Conservation (phyloP, 495 filamentous ascomycete species). For the Hypomontagnella submonticulosa region DNA sequence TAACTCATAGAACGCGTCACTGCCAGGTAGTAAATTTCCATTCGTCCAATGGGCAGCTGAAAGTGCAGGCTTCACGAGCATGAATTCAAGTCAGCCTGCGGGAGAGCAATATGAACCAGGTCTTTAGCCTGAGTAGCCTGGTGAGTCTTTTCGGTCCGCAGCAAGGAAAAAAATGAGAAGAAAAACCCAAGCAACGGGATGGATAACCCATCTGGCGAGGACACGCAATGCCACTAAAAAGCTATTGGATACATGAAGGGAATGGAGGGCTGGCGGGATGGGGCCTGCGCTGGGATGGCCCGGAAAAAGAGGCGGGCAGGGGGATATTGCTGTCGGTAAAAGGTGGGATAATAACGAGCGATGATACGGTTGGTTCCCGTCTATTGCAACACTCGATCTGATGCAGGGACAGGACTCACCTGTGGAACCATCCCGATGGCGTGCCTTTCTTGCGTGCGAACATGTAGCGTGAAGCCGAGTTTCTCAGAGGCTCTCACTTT, state of each 20-base stretch:
- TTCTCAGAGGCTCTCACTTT: constrained; percentile 7
- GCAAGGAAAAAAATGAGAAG: constrained; percentile 14
- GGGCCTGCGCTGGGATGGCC: constrained; percentile 33
- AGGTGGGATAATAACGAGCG: constrained; percentile 35
- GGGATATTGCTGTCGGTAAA: constrained; percentile 35
- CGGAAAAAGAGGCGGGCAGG: constrained; percentile 38
- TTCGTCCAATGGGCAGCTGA: constrained; percentile 21
- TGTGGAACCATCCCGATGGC: constrained; percentile 23
- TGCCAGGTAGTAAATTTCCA: constrained; percentile 10
- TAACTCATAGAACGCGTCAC: constrained; percentile 38
- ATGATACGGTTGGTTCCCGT: constrained; percentile 41
- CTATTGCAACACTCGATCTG: constrained; percentile 42
- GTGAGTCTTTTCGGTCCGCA: constrained; percentile 35
- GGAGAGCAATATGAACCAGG: constrained; percentile 26
- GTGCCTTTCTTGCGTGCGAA: constrained; percentile 17
- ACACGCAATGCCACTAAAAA: constrained; percentile 32
- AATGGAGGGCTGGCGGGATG: constrained; percentile 18
- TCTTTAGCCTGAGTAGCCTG: constrained; percentile 40
- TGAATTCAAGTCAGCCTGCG: constrained; percentile 19
- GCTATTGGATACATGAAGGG: constrained; percentile 24
- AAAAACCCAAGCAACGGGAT: constrained; percentile 11
- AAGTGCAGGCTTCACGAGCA: constrained; percentile 20
- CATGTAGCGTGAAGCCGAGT: constrained; percentile 12
- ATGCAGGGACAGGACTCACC: constrained; percentile 35
- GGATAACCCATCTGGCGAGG: constrained; percentile 21